Evolutionary conservation across 2,329 filamentous ascomycete genomes (phyloP).

Genomic region (Claviceps monticola): DNA sequence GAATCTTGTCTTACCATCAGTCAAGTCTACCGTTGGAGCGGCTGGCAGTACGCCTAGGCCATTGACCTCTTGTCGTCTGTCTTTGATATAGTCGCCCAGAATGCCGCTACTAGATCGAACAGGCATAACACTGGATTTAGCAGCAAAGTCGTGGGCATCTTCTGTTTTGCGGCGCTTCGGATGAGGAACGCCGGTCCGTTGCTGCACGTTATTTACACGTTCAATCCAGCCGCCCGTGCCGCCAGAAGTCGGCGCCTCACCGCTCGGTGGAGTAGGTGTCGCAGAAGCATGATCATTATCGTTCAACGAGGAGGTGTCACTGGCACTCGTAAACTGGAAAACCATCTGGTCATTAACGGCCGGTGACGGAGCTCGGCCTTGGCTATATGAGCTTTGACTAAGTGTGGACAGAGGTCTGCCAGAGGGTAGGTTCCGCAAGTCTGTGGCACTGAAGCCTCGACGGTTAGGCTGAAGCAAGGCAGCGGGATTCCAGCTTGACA

Average conservation of each 20-base stretch:
- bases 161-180: slow-evolving; percentile 52
- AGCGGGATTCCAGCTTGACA: slow-evolving; percentile 27
- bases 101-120: slow-evolving; percentile 35
- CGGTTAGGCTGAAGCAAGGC: slow-evolving; percentile 25
- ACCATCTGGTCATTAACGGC: slow-evolving; percentile 17
- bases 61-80: slow-evolving; percentile 35
- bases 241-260: slow-evolving; percentile 12
- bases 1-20: slow-evolving; percentile 27
- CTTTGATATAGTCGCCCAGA: slow-evolving; percentile 52
- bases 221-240: slow-evolving; percentile 55
- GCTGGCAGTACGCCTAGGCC: slow-evolving; percentile 12
- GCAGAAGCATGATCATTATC: slow-evolving; percentile 19
- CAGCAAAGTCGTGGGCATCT: slow-evolving; percentile 27
- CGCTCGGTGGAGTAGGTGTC: slow-evolving; percentile 18
- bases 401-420: slow-evolving; percentile 9
- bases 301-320: slow-evolving; percentile 19
- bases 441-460: slow-evolving; percentile 15
- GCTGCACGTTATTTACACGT: slow-evolving; percentile 59
- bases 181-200: slow-evolving; percentile 43
- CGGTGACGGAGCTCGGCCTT: slow-evolving; percentile 7
- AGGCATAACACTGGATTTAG: slow-evolving; percentile 17
- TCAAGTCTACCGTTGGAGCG: slow-evolving; percentile 43
- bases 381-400: slow-evolving; percentile 3
- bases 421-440: slow-evolving; percentile 13
- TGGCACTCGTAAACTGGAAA: slow-evolving; percentile 29